Conservation (phyloP, 2,329 filamentous ascomycete species). For the Sclerotinia borealis region DNA sequence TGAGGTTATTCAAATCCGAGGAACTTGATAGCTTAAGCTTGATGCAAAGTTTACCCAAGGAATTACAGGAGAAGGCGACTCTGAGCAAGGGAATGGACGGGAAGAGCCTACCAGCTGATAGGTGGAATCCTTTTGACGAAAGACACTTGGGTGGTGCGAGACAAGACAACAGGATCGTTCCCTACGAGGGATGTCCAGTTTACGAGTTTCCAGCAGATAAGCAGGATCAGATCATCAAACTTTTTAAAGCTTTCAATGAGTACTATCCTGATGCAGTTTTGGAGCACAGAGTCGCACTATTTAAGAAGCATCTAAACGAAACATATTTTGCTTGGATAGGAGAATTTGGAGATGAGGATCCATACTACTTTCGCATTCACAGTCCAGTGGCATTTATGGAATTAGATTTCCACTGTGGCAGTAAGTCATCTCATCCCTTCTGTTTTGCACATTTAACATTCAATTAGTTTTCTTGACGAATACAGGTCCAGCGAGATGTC, state of each 20-base stretch:
- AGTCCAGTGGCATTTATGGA: conserved; percentile 69
- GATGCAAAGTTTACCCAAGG: conserved; percentile 28
- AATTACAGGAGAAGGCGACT: conserved; percentile 29
- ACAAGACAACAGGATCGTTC: conserved; percentile 70
- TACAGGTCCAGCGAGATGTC: conserved; percentile 66
- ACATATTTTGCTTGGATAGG: conserved; percentile 81
- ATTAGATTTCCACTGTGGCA: conserved; percentile 72
- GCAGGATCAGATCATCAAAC: conserved; percentile 47
- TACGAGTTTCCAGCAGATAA: conserved; percentile 43
- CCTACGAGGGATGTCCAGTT: conserved; percentile 60
- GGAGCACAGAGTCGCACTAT: conserved; percentile 46
- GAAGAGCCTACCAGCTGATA: conserved; percentile 39
- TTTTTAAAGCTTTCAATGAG: conserved; percentile 59
- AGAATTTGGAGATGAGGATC: conserved; percentile 56
- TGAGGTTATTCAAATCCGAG: conserved; percentile 24
- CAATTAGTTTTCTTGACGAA: conserved; percentile 64
- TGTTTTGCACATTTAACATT: conserved; percentile 2
- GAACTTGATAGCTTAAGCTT: conserved; percentile 27
- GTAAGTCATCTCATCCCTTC: conserved; percentile 19
- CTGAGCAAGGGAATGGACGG: conserved; percentile 32
- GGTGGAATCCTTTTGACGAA: conserved; percentile 79
- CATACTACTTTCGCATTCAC: conserved; percentile 75
- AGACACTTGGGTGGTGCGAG: conserved; percentile 72
- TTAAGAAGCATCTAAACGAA: conserved; percentile 53
- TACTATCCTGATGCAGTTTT: conserved; percentile 58